A percentile compares a stretch with the other conserved stretches of the same genome.
Evolutionary conservation across 805 yeast genomes (phyloP).

Genomic region (Wickerhamiella qilinensis): DNA sequence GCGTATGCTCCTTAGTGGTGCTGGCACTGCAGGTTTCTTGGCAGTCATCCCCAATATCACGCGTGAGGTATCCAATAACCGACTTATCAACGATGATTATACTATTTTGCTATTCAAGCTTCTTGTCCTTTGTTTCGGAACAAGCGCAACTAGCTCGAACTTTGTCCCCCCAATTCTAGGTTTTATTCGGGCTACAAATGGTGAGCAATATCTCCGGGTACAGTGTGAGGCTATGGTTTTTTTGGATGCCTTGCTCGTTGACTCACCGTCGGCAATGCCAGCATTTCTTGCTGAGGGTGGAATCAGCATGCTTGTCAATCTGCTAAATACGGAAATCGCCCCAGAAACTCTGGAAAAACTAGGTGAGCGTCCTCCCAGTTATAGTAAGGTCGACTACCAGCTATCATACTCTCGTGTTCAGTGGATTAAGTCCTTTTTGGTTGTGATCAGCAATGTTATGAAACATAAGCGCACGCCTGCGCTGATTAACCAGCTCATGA

Average conservation of each 20-base stretch:
- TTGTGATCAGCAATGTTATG: constrained; percentile 4
- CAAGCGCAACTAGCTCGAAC: not conserved
- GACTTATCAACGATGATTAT: not conserved
- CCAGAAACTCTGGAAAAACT: not conserved
- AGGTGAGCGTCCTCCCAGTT: not conserved
- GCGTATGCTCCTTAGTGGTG: not conserved
- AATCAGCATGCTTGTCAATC: not conserved
- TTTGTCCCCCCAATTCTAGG: constrained; percentile 1
- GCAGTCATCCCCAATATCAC: not conserved
- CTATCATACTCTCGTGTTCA: constrained; percentile 3
- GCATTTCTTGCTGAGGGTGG: constrained; percentile 1
- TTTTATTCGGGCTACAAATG: constrained; percentile 1
- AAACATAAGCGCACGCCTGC: constrained; percentile 3
- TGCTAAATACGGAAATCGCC: not conserved
- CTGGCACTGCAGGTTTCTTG: constrained; percentile 1
- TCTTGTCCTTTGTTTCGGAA: not conserved
- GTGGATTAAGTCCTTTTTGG: constrained; percentile 5
- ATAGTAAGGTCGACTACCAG: constrained; percentile 4
- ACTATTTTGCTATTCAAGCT: not conserved
- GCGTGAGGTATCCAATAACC: not conserved
- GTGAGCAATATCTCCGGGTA: not conserved
- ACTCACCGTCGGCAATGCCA: not conserved
- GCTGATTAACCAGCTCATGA: constrained; percentile 4
- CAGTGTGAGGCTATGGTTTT: constrained; percentile 4
- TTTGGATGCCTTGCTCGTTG: constrained; percentile 3